Evolutionary conservation across 495 filamentous ascomycete species (phyloP).

Genomic region (Podospora fimiseda): DNA sequence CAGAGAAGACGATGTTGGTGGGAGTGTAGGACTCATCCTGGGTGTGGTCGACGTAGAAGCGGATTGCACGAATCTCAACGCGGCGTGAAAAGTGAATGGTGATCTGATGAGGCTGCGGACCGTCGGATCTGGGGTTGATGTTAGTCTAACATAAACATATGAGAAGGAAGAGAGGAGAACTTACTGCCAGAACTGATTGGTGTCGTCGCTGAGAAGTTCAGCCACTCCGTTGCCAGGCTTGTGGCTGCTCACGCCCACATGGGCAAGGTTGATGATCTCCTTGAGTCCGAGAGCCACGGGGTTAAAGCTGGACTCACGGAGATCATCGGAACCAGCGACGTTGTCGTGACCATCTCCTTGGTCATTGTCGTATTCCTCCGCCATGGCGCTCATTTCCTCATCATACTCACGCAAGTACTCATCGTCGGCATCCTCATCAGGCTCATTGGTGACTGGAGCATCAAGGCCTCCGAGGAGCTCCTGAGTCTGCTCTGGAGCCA

Average conservation of each 20-base stretch:
- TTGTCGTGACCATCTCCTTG: conserved; percentile 21
- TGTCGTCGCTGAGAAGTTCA: conserved; percentile 74
- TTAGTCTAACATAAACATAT: background rate
- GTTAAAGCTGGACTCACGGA: conserved; percentile 31
- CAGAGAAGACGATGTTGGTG: conserved; percentile 77
- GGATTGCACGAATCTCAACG: conserved; percentile 73
- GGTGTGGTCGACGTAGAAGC: conserved; percentile 85
- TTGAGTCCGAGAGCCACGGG: conserved; percentile 54
- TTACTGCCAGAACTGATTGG: conserved; percentile 82
- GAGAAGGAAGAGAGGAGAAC: conserved; percentile 12
- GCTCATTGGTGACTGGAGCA: background rate
- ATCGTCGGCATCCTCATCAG: conserved; percentile 14
- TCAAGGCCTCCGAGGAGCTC: background rate
- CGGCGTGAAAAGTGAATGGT: conserved; percentile 93
- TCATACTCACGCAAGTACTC: conserved; percentile 23
- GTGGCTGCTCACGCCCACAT: conserved; percentile 83
- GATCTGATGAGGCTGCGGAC: conserved; percentile 89
- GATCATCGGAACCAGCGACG: conserved; percentile 21
- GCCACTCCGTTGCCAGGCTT: conserved; percentile 88
- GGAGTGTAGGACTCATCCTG: conserved; percentile 96
- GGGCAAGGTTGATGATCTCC: conserved; percentile 91
- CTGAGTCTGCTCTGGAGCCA: too few species aligned
- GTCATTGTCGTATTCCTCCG: conserved; percentile 11
- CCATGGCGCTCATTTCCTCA: conserved; percentile 17
- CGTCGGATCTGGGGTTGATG: conserved; percentile 58